Conservation (phyloP, 208 protist genomes). For the Leishmania martiniquensis region DNA sequence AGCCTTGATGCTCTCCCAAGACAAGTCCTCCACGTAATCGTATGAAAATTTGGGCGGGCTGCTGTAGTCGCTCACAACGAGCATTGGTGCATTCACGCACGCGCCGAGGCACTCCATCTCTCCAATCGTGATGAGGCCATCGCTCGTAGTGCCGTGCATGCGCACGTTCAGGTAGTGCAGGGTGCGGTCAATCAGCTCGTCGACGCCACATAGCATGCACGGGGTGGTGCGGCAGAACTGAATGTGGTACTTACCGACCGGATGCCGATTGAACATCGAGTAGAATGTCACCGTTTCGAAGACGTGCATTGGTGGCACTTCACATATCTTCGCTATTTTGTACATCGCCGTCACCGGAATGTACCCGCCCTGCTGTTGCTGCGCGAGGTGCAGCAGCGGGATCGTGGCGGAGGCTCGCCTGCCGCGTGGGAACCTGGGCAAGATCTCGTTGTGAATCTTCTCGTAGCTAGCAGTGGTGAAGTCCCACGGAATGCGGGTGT, state of each 20-base stretch:
- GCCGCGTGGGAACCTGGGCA: conserved; percentile 92
- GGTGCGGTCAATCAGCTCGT: conserved; percentile 86
- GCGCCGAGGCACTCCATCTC: conserved; percentile 96
- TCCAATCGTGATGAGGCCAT: conserved; percentile 91
- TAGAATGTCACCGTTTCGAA: conserved; percentile 95
- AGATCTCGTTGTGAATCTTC: conserved; percentile 88
- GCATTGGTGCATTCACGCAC: conserved; percentile 95
- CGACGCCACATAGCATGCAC: conserved; percentile 92
- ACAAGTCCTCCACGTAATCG: conserved; percentile 91
- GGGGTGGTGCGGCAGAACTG: conserved; percentile 95
- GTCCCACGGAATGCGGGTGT: conserved; percentile 94
- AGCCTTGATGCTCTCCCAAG: conserved; percentile 84
- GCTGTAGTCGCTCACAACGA: conserved; percentile 93
- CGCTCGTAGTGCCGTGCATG: conserved; percentile 86
- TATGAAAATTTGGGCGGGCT: conserved; percentile 89
- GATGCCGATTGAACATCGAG: conserved; percentile 96
- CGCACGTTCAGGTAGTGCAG: conserved; percentile 83
- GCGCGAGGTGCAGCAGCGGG: conserved; percentile 91
- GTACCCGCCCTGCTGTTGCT: conserved; percentile 92
- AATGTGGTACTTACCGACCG: conserved; percentile 94
- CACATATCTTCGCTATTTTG: conserved; percentile 94
- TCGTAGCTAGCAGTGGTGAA: conserved; percentile 91
- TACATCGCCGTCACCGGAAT: conserved; percentile 95
- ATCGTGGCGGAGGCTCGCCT: conserved; percentile 83
- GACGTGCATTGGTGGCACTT: conserved; percentile 91